phyloP scores from a whole-genome alignment of 768 basidiomycete species.

The Phylloporus sp. region DNA sequence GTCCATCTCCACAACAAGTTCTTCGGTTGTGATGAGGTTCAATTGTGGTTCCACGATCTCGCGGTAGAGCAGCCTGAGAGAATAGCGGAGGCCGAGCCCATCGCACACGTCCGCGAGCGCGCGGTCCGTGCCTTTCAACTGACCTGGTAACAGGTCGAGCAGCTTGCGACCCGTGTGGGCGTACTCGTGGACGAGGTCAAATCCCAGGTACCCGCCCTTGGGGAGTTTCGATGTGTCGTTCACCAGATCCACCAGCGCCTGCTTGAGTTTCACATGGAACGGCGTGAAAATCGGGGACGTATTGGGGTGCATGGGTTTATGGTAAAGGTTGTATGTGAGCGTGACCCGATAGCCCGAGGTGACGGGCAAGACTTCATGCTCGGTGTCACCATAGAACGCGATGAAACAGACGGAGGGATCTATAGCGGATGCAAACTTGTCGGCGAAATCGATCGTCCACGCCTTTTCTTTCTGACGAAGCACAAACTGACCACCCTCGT shows the following conservation, averaged over 20 bases:
- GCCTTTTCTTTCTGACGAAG: background rate
- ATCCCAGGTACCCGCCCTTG: conserved; percentile 11
- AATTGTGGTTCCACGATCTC: fast-evolving
- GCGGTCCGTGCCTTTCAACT: conserved; percentile 13
- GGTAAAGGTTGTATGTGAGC: conserved; percentile 38
- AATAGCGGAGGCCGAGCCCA: conserved; percentile 1
- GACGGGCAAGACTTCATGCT: conserved; percentile 41
- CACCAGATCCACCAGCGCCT: background rate
- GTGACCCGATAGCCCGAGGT: conserved; percentile 40
- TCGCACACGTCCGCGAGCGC: conserved; percentile 6
- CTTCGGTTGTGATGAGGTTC: background rate
- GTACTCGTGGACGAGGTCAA: conserved; percentile 15
- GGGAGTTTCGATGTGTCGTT: conserved; percentile 1
- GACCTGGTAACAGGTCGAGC: background rate
- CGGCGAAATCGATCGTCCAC: background rate
- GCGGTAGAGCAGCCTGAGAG: conserved; percentile 2
- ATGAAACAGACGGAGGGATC: conserved; percentile 28
- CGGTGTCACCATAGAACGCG: conserved; percentile 40
- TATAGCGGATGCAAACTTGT: background rate
- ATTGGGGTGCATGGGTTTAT: background rate
- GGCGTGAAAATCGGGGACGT: background rate
- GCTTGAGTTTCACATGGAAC: background rate
- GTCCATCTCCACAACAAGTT: background rate
- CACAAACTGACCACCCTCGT: conserved; percentile 8
- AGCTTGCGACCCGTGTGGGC: background rate